phyloP scores from a whole-genome alignment of 306 rosid species.

The Medicago lupulina region DNA sequence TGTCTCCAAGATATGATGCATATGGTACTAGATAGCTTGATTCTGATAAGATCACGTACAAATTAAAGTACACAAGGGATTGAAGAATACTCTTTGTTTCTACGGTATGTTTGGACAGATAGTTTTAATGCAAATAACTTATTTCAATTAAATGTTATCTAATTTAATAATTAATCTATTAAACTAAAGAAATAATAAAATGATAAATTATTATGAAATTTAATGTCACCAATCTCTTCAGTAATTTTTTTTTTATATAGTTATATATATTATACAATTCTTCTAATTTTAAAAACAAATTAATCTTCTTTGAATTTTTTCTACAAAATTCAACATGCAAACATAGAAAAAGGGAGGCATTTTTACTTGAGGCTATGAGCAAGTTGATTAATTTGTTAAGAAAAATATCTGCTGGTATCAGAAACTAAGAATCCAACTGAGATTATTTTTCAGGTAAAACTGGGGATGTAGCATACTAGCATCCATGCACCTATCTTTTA shows the following conservation, averaged over 20 bases:
- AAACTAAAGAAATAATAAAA: not conserved
- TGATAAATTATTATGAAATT: not conserved
- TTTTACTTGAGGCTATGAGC: conserved; percentile 44
- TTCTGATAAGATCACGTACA: conserved; percentile 43
- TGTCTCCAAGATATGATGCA: conserved; percentile 41
- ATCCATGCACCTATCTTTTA: conserved; percentile 4
- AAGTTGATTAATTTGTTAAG: conserved; percentile 19
- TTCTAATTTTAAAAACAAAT: not conserved
- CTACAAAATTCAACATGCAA: not conserved
- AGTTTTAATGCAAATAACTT: not conserved
- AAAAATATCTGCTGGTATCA: conserved; percentile 34
- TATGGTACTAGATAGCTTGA: conserved; percentile 36
- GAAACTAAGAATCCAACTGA: not conserved
- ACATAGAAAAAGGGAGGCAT: conserved; percentile 30
- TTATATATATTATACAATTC: not conserved
- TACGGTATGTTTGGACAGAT: not conserved
- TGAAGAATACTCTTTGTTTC: conserved; percentile 2
- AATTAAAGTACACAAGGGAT: conserved; percentile 37
- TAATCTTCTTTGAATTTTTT: not conserved
- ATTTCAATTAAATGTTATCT: not conserved
- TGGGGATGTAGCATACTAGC: conserved; percentile 34
- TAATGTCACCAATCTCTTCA: not conserved
- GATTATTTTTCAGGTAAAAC: conserved; percentile 26
- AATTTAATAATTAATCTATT: not conserved
- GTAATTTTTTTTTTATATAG: not conserved